Conservation (phyloP, 257 asterid genomes). For the Ocimum tenuiflorum region DNA sequence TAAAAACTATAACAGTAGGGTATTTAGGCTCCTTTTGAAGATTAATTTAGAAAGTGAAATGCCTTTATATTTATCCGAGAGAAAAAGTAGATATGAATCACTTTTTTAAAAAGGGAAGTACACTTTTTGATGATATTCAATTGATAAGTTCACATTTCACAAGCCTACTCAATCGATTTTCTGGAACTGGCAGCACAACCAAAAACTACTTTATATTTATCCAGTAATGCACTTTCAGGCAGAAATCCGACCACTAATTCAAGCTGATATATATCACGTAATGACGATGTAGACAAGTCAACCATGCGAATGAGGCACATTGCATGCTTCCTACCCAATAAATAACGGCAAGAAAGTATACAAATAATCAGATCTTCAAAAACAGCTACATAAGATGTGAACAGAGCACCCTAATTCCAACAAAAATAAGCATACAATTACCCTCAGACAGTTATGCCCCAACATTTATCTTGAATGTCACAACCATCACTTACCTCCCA, state of each 20-base stretch:
- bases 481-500: constrained; percentile 31
- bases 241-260: background rate
- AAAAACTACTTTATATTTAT: no score
- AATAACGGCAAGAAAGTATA: background rate
- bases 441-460: background rate
- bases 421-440: constrained; percentile 12
- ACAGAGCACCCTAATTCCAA: background rate
- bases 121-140: background rate
- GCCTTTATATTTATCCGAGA: no score
- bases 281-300: background rate
- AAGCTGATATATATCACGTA: background rate
- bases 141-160: no score
- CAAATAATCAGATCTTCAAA: constrained; percentile 2
- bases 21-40: no score
- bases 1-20: no score
- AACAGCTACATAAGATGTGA: background rate
- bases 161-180: background rate
- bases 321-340: background rate
- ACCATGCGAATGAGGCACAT: background rate
- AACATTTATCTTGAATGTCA: background rate
- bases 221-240: background rate
- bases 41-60: no score
- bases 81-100: no score
- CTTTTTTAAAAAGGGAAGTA: no score
- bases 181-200: background rate